Evolutionary conservation across 352 stramenopile genomes (phyloP).

Genomic region (Pseudoperonospora humuli): DNA sequence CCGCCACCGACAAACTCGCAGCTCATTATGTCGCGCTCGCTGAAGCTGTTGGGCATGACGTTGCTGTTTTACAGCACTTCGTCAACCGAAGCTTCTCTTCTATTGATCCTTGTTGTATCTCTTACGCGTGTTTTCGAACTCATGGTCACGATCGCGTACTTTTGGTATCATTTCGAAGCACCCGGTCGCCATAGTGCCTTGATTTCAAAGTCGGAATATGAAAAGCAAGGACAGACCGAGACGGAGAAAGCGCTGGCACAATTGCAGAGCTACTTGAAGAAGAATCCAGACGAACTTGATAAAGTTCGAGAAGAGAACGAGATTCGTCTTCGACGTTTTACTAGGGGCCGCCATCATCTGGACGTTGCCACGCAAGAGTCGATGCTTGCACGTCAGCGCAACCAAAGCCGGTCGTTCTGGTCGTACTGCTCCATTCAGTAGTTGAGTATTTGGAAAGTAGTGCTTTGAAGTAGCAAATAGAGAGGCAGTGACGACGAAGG

Average conservation of each 20-base stretch:
- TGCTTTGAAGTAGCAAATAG: constrained; percentile 16
- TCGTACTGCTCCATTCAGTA: constrained; percentile 48
- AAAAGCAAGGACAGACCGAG: constrained; percentile 53
- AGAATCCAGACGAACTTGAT: constrained; percentile 68
- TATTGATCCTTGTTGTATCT: constrained; percentile 62
- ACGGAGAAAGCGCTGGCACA: constrained; percentile 68
- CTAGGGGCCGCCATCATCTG: constrained; percentile 67
- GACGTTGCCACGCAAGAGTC: constrained; percentile 52
- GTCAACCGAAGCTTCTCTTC: constrained; percentile 59
- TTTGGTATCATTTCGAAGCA: constrained; percentile 79
- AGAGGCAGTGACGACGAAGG: constrained; percentile 3
- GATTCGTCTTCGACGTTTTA: constrained; percentile 71
- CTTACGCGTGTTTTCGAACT: constrained; percentile 69
- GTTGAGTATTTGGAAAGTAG: too few relatives aligned
- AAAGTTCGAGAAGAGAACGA: constrained; percentile 78
- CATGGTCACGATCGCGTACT: constrained; percentile 59
- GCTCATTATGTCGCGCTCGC: constrained; percentile 39
- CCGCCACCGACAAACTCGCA: constrained; percentile 64
- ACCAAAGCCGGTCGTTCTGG: constrained; percentile 27
- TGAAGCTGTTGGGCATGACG: constrained; percentile 55
- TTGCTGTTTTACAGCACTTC: constrained; percentile 81
- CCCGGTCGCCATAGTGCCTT: constrained; percentile 54
- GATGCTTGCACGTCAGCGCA: constrained; percentile 25
- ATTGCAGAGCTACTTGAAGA: constrained; percentile 52
- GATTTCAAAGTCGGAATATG: constrained; percentile 70